Evolutionary conservation across 1,284 basidiomycete genomes (phyloP).

Genomic region (Sanghuangporus baumii): DNA sequence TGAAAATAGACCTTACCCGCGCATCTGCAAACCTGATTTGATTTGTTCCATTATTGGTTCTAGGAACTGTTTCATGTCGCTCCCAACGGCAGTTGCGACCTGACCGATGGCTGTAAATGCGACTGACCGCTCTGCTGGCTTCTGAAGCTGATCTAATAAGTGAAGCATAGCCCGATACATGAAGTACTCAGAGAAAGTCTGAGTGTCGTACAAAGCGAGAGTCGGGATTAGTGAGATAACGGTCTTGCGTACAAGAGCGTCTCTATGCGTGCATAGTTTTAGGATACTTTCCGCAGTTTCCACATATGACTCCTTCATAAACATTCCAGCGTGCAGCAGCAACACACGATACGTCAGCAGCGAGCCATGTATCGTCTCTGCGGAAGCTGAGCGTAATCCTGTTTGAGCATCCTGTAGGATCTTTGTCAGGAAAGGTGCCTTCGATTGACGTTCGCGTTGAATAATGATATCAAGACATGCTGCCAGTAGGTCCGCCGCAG

Average conservation of each 20-base stretch:
- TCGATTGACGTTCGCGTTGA: slow-evolving; percentile 60
- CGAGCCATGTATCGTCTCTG: slow-evolving; percentile 91
- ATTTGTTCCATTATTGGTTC: slow-evolving; percentile 90
- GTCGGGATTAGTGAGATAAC: slow-evolving; percentile 93
- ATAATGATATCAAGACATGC: slow-evolving; percentile 85
- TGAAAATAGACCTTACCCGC: slow-evolving; percentile 55
- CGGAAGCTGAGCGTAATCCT: slow-evolving; percentile 75
- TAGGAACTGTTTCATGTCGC: slow-evolving; percentile 94
- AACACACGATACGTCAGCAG: slow-evolving; percentile 91
- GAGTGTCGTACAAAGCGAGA: slow-evolving; percentile 90
- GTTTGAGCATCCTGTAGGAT: slow-evolving; percentile 87
- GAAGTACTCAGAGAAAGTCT: slow-evolving; percentile 85
- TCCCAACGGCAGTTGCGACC: slow-evolving; percentile 86
- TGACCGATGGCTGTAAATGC: slow-evolving; percentile 69
- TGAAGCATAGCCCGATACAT: slow-evolving; percentile 91
- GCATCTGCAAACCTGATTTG: slow-evolving; percentile 80
- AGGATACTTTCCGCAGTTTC: slow-evolving; percentile 91
- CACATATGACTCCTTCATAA: slow-evolving; percentile 89
- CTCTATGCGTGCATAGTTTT: slow-evolving; percentile 83
- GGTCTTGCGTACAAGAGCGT: slow-evolving; percentile 83
- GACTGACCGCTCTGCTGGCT: slow-evolving; percentile 85
- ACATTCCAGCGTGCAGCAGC: slow-evolving; percentile 90
- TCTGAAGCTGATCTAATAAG: slow-evolving; percentile 83
- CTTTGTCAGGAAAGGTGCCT: slow-evolving; percentile 67
- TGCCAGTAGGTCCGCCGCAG: slow-evolving; percentile 85